These are phyloP conservation scores for Gamsiella multidivaricata DNA, from an alignment of 192 early-diverging fungal genomes.

Conservation along the genomic window DNA sequence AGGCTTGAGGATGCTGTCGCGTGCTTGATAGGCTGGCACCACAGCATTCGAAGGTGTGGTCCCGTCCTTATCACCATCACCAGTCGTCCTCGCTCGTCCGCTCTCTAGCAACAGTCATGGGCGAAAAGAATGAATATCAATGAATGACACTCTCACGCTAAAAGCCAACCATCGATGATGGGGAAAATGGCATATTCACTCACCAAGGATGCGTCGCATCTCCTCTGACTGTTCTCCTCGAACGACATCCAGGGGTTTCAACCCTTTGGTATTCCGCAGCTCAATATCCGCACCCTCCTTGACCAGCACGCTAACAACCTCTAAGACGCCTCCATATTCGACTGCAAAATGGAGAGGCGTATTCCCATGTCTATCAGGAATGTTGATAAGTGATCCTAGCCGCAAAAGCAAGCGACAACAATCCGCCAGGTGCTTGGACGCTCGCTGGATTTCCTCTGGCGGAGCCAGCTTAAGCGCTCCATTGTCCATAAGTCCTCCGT, in stretches of 20 bases:
- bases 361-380: slow-evolving; percentile 59
- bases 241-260: slow-evolving; percentile 59
- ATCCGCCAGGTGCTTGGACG: slow-evolving; percentile 53
- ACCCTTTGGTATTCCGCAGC: slow-evolving; percentile 57
- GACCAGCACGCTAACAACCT: slow-evolving; percentile 59
- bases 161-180: too few species aligned
- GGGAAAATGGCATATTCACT: neutral
- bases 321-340: slow-evolving; percentile 60
- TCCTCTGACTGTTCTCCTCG: slow-evolving; percentile 57
- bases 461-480: slow-evolving; percentile 30
- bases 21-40: slow-evolving; percentile 24
- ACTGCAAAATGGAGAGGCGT: slow-evolving; percentile 66
- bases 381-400: slow-evolving; percentile 59
- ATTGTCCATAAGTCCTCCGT: slow-evolving; percentile 17
- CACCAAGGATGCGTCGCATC: slow-evolving; percentile 46
- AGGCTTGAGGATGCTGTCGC: slow-evolving; percentile 49
- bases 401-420: slow-evolving; percentile 61
- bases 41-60: slow-evolving; percentile 1
- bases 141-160: too few species aligned
- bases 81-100: slow-evolving; percentile 10
- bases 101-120: slow-evolving; percentile 5
- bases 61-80: slow-evolving; percentile 7
- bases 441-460: slow-evolving; percentile 39
- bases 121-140: neutral
- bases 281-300: slow-evolving; percentile 59